A percentile compares a stretch with the other conserved stretches of the same genome.
Evolutionary conservation across 176 grass and related monocot species (phyloP).

Genomic region (Aegilops bicornis): DNA sequence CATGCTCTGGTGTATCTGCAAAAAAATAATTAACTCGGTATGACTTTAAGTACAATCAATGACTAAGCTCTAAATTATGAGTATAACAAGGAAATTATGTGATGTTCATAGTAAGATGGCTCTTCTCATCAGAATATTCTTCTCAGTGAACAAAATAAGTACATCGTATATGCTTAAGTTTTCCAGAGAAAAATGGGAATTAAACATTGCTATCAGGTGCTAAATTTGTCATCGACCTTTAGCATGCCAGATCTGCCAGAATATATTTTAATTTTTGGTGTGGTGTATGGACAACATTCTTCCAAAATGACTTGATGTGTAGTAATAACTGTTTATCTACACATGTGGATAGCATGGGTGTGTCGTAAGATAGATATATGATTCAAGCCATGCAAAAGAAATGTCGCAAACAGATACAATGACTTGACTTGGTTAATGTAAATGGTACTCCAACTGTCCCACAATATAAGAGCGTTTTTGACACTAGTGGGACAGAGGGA

Average conservation of each 20-base stretch:
- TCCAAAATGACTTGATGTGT: background rate
- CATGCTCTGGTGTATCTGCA: slow-evolving; percentile 63
- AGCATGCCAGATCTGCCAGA: slow-evolving; percentile 2
- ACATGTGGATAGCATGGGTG: background rate
- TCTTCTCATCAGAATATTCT: background rate
- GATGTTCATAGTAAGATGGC: background rate
- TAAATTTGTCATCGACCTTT: background rate
- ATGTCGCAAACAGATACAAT: background rate
- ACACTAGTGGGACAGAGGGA: no score
- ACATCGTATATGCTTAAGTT: background rate
- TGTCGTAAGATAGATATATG: background rate
- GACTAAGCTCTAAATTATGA: background rate
- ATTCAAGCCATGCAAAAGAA: background rate
- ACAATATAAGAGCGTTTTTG: no score
- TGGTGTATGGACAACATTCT: background rate
- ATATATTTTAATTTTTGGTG: slow-evolving; percentile 23
- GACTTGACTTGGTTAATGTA: background rate
- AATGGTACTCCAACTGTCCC: background rate
- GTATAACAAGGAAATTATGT: slow-evolving; percentile 1
- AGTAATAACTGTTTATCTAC: background rate
- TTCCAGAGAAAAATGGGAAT: background rate
- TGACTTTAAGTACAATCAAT: slow-evolving; percentile 9
- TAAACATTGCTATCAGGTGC: background rate
- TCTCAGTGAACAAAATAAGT: background rate
- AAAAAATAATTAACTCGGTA: slow-evolving; percentile 18